Conservation (phyloP, 176 grass and related monocot species). For the Pontederia crassipes region DNA sequence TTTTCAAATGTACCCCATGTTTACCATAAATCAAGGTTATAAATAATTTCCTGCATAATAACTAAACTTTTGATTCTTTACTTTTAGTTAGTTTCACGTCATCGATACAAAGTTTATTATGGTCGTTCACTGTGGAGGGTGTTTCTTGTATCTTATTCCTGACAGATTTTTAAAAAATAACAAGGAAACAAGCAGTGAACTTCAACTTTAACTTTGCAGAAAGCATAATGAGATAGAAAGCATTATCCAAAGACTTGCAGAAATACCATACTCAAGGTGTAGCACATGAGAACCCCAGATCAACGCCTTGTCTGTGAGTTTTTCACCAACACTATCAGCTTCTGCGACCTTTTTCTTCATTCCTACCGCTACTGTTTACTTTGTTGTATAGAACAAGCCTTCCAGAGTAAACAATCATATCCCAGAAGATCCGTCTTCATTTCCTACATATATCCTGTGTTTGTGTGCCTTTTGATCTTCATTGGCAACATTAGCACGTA, state of each 20-base stretch:
- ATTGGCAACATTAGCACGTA: slow-evolving; percentile 24
- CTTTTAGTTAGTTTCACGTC: no score
- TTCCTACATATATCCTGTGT: slow-evolving; percentile 51
- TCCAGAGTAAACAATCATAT: slow-evolving; percentile 67
- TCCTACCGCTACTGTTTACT: slow-evolving; percentile 34
- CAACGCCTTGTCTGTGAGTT: slow-evolving; percentile 83
- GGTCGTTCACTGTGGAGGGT: no score
- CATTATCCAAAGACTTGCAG: slow-evolving; percentile 51
- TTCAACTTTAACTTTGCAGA: no score
- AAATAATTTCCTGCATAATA: no score
- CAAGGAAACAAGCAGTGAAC: no score
- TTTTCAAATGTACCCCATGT: no score
- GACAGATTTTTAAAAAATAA: slow-evolving; percentile 24
- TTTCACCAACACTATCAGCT: slow-evolving; percentile 35
- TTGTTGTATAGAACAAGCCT: slow-evolving; percentile 61
- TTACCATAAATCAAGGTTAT: no score
- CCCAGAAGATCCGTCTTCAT: slow-evolving; percentile 86
- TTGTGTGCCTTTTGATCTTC: slow-evolving; percentile 45
- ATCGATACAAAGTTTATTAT: no score
- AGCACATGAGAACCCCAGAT: slow-evolving; percentile 73
- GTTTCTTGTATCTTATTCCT: slow-evolving; percentile 19
- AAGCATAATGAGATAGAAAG: not conserved
- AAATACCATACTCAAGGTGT: slow-evolving; percentile 58
- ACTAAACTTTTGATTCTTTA: no score
- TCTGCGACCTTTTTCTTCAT: slow-evolving; percentile 28